These are phyloP conservation scores for Drechslerella coelobrocha DNA, from an alignment of 2,329 filamentous ascomycete species.

Conservation along the genomic window DNA sequence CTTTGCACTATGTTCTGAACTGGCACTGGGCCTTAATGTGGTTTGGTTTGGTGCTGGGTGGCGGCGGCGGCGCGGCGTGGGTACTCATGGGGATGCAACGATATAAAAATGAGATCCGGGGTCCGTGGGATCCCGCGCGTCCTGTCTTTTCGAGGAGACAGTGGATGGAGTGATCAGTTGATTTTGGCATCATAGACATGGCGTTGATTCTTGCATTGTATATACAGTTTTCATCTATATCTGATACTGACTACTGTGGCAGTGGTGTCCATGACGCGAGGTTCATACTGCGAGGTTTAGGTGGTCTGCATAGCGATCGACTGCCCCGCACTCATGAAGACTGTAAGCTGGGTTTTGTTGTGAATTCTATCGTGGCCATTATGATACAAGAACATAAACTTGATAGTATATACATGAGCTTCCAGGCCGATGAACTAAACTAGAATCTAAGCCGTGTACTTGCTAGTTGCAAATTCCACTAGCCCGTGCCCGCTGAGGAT, in stretches of 20 bases:
- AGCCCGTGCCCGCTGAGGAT: too few relatives aligned
- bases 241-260: not conserved
- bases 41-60: slow-evolving; percentile 74
- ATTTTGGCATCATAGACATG: slow-evolving; percentile 17
- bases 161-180: slow-evolving; percentile 58
- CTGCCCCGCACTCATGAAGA: too few relatives aligned
- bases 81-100: slow-evolving; percentile 97
- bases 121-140: slow-evolving; percentile 94
- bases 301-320: too few relatives aligned
- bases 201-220: slow-evolving; percentile 6
- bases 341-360: too few relatives aligned
- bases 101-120: slow-evolving; percentile 98
- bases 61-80: slow-evolving; percentile 94
- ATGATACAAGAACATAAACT: too few relatives aligned
- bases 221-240: not conserved
- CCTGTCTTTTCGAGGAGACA: slow-evolving; percentile 77
- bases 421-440: too few relatives aligned
- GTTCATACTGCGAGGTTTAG: too few relatives aligned
- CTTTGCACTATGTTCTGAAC: slow-evolving; percentile 71
- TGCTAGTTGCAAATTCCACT: too few relatives aligned
- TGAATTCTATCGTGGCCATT: too few relatives aligned
- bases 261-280: too few relatives aligned
- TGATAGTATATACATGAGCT: too few relatives aligned
- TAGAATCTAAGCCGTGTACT: too few relatives aligned
- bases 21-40: slow-evolving; percentile 71